Conservation (phyloP, 495 filamentous ascomycete genomes). For the Aspergillus nanangensis region DNA sequence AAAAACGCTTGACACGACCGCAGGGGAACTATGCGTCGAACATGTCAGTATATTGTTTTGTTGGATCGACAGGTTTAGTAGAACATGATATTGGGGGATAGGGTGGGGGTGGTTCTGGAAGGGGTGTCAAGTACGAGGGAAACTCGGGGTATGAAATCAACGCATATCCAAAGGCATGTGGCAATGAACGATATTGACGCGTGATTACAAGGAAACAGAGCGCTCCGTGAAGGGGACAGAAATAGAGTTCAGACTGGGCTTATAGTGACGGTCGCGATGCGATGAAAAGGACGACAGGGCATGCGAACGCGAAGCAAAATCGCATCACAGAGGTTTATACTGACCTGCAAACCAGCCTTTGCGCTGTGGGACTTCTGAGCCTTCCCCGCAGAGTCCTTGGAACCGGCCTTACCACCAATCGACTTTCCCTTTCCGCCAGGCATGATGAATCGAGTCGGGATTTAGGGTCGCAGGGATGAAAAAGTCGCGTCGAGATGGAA, state of each 20-base stretch:
- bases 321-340: slow-evolving; percentile 30
- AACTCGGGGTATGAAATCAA: no score
- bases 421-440: slow-evolving; percentile 93
- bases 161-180: no score
- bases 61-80: neutral
- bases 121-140: no score
- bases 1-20: slow-evolving; percentile 98
- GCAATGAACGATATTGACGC: no score
- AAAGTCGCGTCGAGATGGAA: slow-evolving; percentile 19
- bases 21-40: slow-evolving; percentile 76
- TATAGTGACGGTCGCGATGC: no score
- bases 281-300: neutral
- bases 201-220: no score
- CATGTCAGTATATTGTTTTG: neutral
- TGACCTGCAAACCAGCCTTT: slow-evolving; percentile 97
- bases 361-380: slow-evolving; percentile 97
- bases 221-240: no score
- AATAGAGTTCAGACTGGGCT: no score
- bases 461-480: slow-evolving; percentile 23
- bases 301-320: neutral
- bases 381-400: slow-evolving; percentile 68
- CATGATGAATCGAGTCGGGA: slow-evolving; percentile 45
- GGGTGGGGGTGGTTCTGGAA: no score
- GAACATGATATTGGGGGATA: no score
- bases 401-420: slow-evolving; percentile 89